Evolutionary conservation across 2,329 filamentous ascomycete genomes (phyloP).

Genomic region (Cordyceps fumosorosea): DNA sequence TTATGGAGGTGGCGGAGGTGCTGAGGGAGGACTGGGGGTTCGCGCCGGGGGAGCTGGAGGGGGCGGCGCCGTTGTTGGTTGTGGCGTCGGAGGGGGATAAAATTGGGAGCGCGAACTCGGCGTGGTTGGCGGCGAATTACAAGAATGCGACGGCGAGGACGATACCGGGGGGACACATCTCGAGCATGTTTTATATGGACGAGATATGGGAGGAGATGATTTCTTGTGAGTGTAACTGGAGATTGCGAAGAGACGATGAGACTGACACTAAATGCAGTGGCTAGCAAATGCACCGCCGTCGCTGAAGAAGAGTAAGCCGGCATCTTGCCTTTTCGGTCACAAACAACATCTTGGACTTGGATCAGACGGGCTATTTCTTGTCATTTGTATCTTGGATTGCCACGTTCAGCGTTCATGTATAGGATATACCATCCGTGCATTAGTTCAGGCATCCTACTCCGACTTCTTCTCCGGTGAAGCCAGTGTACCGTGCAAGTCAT

Average conservation of each 20-base stretch:
- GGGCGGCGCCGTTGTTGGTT: conserved; percentile 17
- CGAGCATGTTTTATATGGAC: conserved; percentile 18
- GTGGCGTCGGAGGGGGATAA: conserved; percentile 16
- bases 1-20: conserved; percentile 20
- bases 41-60: conserved; percentile 15
- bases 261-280: background rate
- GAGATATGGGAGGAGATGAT: conserved; percentile 17
- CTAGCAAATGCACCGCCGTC: background rate
- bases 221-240: background rate
- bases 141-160: conserved; percentile 12
- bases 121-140: conserved; percentile 18
- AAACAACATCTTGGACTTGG: no score
- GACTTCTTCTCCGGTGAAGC: background rate
- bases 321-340: no score
- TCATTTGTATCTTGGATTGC: no score
- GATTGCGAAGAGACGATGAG: background rate
- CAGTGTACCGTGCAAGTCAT: conserved; percentile 29
- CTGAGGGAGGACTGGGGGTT: conserved; percentile 21
- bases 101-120: conserved; percentile 16
- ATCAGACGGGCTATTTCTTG: no score
- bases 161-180: conserved; percentile 19
- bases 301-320: no score
- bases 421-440: no score
- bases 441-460: background rate
- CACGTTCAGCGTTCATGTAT: no score